phyloP scores from a whole-genome alignment of 2,329 filamentous ascomycete genomes.

The Piedraia hortae region DNA sequence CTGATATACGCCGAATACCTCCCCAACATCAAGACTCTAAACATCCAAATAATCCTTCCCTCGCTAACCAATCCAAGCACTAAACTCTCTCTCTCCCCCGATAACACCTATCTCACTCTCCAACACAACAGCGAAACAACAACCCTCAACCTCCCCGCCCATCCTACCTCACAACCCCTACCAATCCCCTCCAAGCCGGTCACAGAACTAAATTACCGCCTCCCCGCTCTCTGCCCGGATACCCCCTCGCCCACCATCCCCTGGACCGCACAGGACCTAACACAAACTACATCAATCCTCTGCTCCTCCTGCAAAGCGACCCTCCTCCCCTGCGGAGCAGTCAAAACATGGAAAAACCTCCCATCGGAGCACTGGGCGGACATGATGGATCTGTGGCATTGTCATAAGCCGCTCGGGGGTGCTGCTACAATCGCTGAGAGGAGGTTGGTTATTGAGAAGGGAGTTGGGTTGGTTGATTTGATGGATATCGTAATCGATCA shows the following conservation, averaged over 20 bases:
- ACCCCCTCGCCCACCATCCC: too few species aligned
- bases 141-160: conserved; percentile 20
- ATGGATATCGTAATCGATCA: conserved; percentile 45
- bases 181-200: conserved; percentile 21
- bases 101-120: conserved; percentile 18
- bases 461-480: conserved; percentile 55
- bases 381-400: conserved; percentile 99
- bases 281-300: conserved; percentile 5
- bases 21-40: conserved; percentile 31
- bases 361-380: conserved; percentile 96
- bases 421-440: conserved; percentile 53
- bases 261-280: conserved; percentile 17
- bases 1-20: conserved; percentile 35
- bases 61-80: conserved; percentile 18
- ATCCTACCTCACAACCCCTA: conserved; percentile 18
- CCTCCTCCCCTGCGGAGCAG: conserved; percentile 12
- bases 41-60: conserved; percentile 25
- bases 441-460: conserved; percentile 34
- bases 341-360: conserved; percentile 56
- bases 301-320: conserved; percentile 9
- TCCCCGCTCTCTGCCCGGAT: too few species aligned
- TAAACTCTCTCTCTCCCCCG: conserved; percentile 17
- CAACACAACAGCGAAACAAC: conserved; percentile 19
- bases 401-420: conserved; percentile 57
- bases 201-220: conserved; percentile 25